Base-by-base conservation (phyloP, 352 stramenopile species). In the Phytophthora sansomeana region DNA sequence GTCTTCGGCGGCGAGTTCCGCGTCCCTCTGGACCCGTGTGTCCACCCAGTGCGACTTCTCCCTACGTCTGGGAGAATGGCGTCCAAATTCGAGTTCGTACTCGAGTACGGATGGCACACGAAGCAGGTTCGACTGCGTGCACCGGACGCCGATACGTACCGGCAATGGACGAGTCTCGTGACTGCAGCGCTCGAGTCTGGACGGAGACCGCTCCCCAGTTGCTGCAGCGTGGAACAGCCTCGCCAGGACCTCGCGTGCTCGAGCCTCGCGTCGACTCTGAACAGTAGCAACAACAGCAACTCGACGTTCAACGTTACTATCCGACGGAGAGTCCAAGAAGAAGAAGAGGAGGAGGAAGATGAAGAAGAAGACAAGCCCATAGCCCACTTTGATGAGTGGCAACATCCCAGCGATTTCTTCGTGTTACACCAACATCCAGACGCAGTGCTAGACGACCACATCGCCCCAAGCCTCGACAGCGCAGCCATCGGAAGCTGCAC, bases 51-150 rank as follows among this genome's bases (percentile, higher is more conserved):
- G 6, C 65, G 59, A 36, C 26, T 75, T 0, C 28, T 78, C 16
- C 60, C 60, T 39, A 19, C 44, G 6, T 50, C 65, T 9, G 58
- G 38, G 28, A 64, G 30, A 11, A 78, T 69, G 61, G 19, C 51
- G 8, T 32, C 24, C 9, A 75, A 66, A 39, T 24, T 68, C 33
- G 70, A 78, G 30, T 75, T 78, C 39, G 60, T 39, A 16, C 36
- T 78, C 7, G 60, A 63, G 46, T 78, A 74, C 51, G 70, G 70
- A 41, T 78, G 70, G 70, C 60, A 65, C 29, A 69, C 60, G 3
- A 72, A 62, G 42, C 46, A 54, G 39, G 32, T 78, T 50, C 60
- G 60, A 38, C 50, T 78, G 8, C 70, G 70, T 24, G 65, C 70
- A 30, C 70, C 70, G 16, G 46, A 78, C 38, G 39, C 35, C 28